Percentiles rank a stretch among this genome's conserved stretches.
These are phyloP conservation scores for Sordariomycetes sp. DNA, from an alignment of 2,329 filamentous ascomycete genomes.

Conservation along the genomic window DNA sequence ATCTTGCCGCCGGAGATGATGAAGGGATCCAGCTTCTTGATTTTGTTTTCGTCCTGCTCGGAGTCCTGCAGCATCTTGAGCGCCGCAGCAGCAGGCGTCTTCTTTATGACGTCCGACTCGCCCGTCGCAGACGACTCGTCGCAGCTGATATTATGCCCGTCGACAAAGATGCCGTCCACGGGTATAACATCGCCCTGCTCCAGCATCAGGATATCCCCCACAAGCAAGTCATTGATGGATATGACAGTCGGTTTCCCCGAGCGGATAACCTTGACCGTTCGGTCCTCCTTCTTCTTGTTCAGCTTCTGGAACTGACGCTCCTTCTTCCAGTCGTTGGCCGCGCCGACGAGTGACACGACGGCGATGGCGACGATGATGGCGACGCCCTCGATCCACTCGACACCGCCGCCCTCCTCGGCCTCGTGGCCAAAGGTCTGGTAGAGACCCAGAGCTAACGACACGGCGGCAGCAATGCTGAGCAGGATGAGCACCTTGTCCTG, in stretches of 20 bases:
- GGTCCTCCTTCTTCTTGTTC: constrained; percentile 48
- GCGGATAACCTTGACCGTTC: constrained; percentile 51
- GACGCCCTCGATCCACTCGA: constrained; percentile 56
- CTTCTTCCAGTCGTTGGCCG: constrained; percentile 55
- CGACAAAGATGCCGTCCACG: constrained; percentile 56
- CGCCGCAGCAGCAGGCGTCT: constrained; percentile 45
- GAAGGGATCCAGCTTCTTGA: constrained; percentile 48
- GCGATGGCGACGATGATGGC: constrained; percentile 52
- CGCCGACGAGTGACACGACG: constrained; percentile 50
- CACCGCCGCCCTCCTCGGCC: constrained; percentile 23
- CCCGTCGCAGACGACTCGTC: constrained; percentile 63
- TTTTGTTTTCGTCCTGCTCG: constrained; percentile 1
- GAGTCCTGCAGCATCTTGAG: constrained; percentile 34
- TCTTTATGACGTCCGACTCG: constrained; percentile 59
- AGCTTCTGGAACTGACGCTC: constrained; percentile 51
- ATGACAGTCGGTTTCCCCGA: constrained; percentile 51
- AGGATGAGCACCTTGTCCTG: constrained; percentile 58
- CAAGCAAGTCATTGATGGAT: constrained; percentile 53
- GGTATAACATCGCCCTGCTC: constrained; percentile 58
- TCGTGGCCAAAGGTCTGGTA: constrained; percentile 48
- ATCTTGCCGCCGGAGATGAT: constrained; percentile 43
- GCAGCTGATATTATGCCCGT: constrained; percentile 38
- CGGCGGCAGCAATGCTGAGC: constrained; percentile 48
- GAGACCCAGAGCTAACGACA: constrained; percentile 52
- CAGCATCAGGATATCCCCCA: constrained; percentile 56